Evolutionary conservation across 73 alveolate species (phyloP), one percentile per base, ranked within the genome.

Genomic region (Paramecium tetraurelia): DNA sequence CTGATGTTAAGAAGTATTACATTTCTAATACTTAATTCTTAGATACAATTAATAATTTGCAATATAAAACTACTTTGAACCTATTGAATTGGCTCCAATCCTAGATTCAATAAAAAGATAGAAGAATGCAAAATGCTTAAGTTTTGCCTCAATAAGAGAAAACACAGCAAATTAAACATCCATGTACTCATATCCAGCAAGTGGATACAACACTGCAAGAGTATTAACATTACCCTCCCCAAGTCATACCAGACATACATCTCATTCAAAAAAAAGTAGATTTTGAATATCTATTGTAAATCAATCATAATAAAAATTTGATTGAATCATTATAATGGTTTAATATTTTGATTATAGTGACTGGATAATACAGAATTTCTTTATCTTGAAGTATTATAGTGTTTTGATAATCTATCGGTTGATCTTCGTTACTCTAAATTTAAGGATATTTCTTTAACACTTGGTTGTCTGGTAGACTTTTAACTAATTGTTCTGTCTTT

Each of bases 11-110:
- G 27, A 80, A 80, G 57, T 63, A 63, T 27, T 24, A 29, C 14
- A 59, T 48, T 12, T 16, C 0, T 18, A 59, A 21, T 59, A 59
- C 5, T 4, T 29, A 40, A 40, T 7, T 6, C n/a, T 29, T 63
- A 63, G 84, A 24, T 80, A 80, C 14, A 80, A 44, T 44, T 59
- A 80, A 80, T 9, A 80, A 24, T 80, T 80, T 80, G 57, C 90
- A 80, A 35, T 80, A 10, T n/a, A 41, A 20, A 40, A 80, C 7
- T 80, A 80, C 20, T 80, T 80, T 80, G 76, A 80, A 10, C 90
- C 90, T 20, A 80, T 80, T 11, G 75, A 80, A n/a, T 11, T 41
- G 12, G 90, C 75, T 12, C 43, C 35, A 20, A 21, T 80, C 18
- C 20, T 80, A 22, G 90, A 80, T 36, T 43, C 86, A 72, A 72